These are phyloP conservation scores for Podospora conica DNA, from an alignment of 495 filamentous ascomycete species.

Conservation along the genomic window DNA sequence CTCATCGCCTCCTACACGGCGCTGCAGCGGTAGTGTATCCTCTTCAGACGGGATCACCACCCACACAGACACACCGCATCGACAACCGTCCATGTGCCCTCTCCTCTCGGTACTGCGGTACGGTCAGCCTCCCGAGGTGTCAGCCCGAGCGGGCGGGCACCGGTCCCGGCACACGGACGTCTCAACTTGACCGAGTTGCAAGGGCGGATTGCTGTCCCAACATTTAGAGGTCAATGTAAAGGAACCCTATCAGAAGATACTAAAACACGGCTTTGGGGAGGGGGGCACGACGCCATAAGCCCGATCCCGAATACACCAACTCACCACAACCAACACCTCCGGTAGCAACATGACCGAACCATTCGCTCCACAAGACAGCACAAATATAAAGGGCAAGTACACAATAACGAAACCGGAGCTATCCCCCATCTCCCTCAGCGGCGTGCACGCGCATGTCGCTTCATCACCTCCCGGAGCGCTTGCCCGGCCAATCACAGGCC, in stretches of 20 bases:
- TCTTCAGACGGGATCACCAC: conserved; percentile 1
- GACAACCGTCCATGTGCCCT: background rate
- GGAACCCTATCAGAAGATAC: background rate
- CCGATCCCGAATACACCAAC: no score
- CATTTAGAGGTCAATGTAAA: background rate
- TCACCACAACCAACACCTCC: no score
- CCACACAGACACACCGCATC: background rate
- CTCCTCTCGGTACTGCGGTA: background rate
- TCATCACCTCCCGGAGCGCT: conserved; percentile 1
- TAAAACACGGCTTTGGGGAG: no score
- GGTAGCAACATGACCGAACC: no score
- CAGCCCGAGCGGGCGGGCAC: background rate
- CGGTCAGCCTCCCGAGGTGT: background rate
- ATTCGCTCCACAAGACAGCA: no score
- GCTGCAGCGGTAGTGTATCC: background rate
- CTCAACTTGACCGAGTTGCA: background rate
- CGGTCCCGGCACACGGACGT: background rate
- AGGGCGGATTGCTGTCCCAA: background rate
- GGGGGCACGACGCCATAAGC: no score
- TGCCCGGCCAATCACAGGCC: conserved; percentile 1
- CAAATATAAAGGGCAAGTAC: no score
- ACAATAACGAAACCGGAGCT: no score
- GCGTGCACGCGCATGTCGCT: no score
- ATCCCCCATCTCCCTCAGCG: no score
- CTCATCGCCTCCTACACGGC: background rate